phyloP scores from a whole-genome alignment of 208 protist species.

The Leishmania braziliensis region DNA sequence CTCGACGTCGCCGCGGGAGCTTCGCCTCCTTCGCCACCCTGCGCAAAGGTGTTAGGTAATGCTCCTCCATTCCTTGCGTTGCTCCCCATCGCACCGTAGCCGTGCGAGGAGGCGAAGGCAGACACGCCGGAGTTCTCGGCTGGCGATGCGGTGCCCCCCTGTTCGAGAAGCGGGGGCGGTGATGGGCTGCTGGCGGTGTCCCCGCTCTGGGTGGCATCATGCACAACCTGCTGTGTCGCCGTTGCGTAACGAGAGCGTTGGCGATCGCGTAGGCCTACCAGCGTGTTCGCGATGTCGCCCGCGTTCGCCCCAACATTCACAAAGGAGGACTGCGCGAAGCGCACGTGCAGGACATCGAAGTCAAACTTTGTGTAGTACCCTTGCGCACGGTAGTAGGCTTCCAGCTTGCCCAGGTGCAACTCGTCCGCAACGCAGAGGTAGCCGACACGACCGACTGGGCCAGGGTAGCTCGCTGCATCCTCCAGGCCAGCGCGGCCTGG shows the following conservation, averaged over 20 bases:
- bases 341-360: conserved; percentile 77
- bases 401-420: conserved; percentile 63
- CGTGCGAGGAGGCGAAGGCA: not conserved
- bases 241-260: conserved; percentile 3
- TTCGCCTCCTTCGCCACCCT: conserved; percentile 19
- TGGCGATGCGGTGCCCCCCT: not conserved
- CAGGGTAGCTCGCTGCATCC: conserved; percentile 19
- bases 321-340: conserved; percentile 46
- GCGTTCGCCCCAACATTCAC: conserved; percentile 16
- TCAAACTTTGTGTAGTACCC: conserved; percentile 84
- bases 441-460: conserved; percentile 54
- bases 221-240: not conserved
- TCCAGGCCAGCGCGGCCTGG: conserved; percentile 26
- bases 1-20: conserved; percentile 5
- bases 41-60: too few species aligned
- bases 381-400: conserved; percentile 58
- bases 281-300: not conserved
- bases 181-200: not conserved
- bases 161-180: conserved; percentile 5
- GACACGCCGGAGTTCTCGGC: not conserved
- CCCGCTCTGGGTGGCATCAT: not conserved
- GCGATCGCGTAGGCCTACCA: conserved; percentile 4
- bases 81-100: not conserved
- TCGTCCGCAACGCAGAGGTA: conserved; percentile 83
- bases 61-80: not conserved